Base-by-base conservation (phyloP, 2,329 filamentous ascomycete species). In the Exophiala xenobiotica region DNA sequence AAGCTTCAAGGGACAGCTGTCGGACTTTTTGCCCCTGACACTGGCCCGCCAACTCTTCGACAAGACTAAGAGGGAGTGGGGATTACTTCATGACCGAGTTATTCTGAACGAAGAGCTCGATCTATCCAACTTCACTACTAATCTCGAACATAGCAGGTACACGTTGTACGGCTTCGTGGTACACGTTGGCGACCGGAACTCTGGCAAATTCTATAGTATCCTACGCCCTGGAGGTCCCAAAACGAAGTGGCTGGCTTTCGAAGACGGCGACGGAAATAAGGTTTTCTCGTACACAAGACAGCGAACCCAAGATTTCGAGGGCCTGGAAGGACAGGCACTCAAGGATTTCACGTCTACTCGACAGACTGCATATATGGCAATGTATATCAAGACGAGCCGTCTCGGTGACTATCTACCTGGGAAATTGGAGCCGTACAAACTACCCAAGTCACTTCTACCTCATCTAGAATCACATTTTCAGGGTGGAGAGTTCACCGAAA, bases 131-230 rank as follows among this genome's bases (percentile, higher is more conserved):
- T 67, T 63, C 50, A 63, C 67, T 2, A 52, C 64, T 14, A 64
- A 69, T 24, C 63, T 57, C 1, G 61, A 70, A 20, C 69, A 63
- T 6, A 69, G 68, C 9, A 63, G 70, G 8, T 85, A 83, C 61
- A 76, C 75, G 1, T 71, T 85, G 0, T 84, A 81, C 56, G 80
- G 80, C 2, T 79, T 83, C 56, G 68, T 83, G 24, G 78, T 81
- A 2, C 82, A 85, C 61, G 77, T 76, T 53, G 81, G 80, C 20
- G 74, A 75, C 37, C 74, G 83, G 12, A 77, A 77, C 16, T 83
- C 80, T 4, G 76, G 76, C 41, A 73, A 78, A 29, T 85, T 82
- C 67, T 79, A 81, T 58, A 76, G 78, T n/a, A 76, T 83, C 26
- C 65, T 85, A 41, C 74, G 81, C 23, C 82, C 82, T 1, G 72